A percentile compares a stretch with the other conserved stretches of the same genome.
These are phyloP conservation scores for Pezicula neosporulosa DNA, from an alignment of 2,329 filamentous ascomycete species.

Conservation along the genomic window DNA sequence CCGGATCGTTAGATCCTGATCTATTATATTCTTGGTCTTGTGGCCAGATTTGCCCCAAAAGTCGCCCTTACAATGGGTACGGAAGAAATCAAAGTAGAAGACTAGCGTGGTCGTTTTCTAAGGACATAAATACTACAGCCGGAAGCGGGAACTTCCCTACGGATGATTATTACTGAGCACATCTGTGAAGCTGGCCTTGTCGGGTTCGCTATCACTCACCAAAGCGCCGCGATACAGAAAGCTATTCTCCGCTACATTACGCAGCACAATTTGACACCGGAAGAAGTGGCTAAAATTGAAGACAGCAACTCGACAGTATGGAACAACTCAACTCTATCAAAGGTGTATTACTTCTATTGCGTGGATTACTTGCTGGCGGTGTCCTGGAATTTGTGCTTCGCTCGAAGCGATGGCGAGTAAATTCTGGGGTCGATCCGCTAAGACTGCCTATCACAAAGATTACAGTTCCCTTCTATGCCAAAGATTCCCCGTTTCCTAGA, in stretches of 20 bases:
- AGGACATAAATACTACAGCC: conserved; percentile 36
- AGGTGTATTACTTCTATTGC: conserved; percentile 39
- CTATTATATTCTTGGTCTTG: conserved; percentile 45
- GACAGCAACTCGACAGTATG: conserved; percentile 20
- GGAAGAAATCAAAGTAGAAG: conserved; percentile 31
- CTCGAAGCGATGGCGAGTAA: conserved; percentile 60
- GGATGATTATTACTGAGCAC: not conserved
- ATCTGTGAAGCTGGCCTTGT: conserved; percentile 10
- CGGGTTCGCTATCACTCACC: conserved; percentile 6
- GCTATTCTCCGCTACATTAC: conserved; percentile 5
- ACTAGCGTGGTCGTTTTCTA: conserved; percentile 42
- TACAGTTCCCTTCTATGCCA: conserved; percentile 55
- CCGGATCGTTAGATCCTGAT: conserved; percentile 52
- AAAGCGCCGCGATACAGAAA: not conserved
- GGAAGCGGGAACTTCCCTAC: not conserved
- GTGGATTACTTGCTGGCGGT: conserved; percentile 51
- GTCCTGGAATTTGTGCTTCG: conserved; percentile 48
- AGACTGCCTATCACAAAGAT: conserved; percentile 46
- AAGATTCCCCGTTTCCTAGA: conserved; percentile 48
- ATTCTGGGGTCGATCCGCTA: conserved; percentile 50
- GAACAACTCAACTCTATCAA: conserved; percentile 26
- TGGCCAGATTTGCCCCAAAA: conserved; percentile 28
- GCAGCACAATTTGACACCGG: conserved; percentile 1
- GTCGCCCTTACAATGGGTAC: conserved; percentile 34
- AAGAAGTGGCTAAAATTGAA: conserved; percentile 7